Evolutionary conservation across 306 rosid genomes (phyloP).

Genomic region (Trichosanthes cucumerina): DNA sequence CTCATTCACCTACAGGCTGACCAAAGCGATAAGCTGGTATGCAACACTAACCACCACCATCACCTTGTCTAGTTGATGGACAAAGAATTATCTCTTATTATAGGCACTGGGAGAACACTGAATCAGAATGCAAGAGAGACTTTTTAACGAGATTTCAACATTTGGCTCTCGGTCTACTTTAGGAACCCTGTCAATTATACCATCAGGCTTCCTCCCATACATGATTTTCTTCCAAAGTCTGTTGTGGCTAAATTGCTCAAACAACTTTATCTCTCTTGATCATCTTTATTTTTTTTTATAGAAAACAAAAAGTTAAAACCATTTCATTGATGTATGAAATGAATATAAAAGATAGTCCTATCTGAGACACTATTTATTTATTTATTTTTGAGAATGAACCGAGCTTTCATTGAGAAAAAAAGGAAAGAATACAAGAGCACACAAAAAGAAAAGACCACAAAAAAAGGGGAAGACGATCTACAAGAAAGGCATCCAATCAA

Average conservation of each 20-base stretch:
- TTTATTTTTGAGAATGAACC: too few relatives aligned
- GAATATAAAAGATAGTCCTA: too few relatives aligned
- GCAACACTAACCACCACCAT: not conserved
- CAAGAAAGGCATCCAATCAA: too few relatives aligned
- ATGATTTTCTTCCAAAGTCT: not conserved
- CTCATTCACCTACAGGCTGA: not conserved
- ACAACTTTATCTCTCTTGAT: not conserved
- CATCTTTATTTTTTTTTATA: not conserved
- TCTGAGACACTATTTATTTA: too few relatives aligned
- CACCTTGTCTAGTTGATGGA: not conserved
- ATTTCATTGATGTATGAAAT: too few relatives aligned
- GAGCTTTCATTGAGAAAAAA: too few relatives aligned
- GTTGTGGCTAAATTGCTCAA: not conserved
- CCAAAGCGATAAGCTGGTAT: not conserved
- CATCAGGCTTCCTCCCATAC: not conserved
- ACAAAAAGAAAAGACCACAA: too few relatives aligned
- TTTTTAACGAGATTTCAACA: not conserved
- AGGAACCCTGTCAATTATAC: not conserved
- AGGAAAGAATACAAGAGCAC: too few relatives aligned
- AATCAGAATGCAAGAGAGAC: not conserved
- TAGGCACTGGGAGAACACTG: not conserved
- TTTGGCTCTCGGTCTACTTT: not conserved
- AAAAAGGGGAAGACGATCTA: too few relatives aligned
- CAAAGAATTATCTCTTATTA: not conserved
- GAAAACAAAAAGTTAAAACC: too few relatives aligned